Conservation (phyloP, 805 yeast species). For the Candida koratica region DNA sequence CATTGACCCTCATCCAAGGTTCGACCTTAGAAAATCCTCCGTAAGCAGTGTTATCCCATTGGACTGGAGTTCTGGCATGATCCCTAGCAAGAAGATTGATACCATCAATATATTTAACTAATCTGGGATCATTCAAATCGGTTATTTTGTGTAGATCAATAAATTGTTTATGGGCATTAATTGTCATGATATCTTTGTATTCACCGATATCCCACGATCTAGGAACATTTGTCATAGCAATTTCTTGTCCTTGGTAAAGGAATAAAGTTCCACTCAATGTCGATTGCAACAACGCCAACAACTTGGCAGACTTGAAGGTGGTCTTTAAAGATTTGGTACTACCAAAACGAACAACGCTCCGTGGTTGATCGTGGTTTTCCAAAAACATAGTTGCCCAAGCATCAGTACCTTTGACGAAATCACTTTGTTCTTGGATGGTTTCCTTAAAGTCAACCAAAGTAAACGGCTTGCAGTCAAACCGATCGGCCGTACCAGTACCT, state of each 20-base stretch:
- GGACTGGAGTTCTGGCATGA: conserved; percentile 54
- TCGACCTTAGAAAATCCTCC: conserved; percentile 47
- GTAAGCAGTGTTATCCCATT: conserved; percentile 43
- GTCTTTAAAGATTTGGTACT: conserved; percentile 26
- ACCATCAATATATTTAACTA: conserved; percentile 25
- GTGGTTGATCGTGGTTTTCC: conserved; percentile 60
- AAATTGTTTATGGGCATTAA: conserved; percentile 35
- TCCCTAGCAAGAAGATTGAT: conserved; percentile 45
- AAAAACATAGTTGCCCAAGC: conserved; percentile 55
- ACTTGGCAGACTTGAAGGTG: conserved; percentile 43
- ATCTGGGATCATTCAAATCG: conserved; percentile 14
- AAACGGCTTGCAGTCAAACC: conserved; percentile 28
- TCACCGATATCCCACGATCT: conserved; percentile 45
- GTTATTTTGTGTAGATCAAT: conserved; percentile 24
- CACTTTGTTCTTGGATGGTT: conserved; percentile 31
- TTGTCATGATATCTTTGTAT: conserved; percentile 48
- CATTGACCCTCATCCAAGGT: conserved; percentile 55
- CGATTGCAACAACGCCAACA: conserved; percentile 43
- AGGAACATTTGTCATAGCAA: conserved; percentile 52
- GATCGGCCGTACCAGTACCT: conserved; percentile 38
- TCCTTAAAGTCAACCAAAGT: conserved; percentile 39
- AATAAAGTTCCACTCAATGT: conserved; percentile 53
- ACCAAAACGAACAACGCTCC: conserved; percentile 51
- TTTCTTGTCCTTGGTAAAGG: conserved; percentile 60
- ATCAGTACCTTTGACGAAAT: conserved; percentile 45